Evolutionary conservation across 2,329 filamentous ascomycete genomes (phyloP).

Genomic region (Pseudocercospora crystallina): DNA sequence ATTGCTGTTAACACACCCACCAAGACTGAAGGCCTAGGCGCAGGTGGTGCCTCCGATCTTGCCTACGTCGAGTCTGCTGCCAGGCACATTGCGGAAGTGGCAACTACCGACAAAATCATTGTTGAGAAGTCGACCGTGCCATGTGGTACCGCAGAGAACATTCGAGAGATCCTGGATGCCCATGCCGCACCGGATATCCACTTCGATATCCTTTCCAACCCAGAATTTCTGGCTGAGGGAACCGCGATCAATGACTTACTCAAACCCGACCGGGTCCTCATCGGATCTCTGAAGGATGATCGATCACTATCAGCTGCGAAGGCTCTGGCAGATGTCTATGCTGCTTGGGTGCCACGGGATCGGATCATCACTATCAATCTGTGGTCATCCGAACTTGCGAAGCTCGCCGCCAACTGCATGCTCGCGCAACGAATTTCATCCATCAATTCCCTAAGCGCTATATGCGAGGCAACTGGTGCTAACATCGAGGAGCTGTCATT

Average conservation of each 20-base stretch:
- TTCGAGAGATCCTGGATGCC: slow-evolving; percentile 62
- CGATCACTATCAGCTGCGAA: slow-evolving; percentile 63
- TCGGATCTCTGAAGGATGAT: slow-evolving; percentile 65
- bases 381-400: slow-evolving; percentile 76
- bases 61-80: slow-evolving; percentile 69
- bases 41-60: slow-evolving; percentile 71
- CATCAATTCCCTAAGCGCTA: slow-evolving; percentile 78
- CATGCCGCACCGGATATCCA: slow-evolving; percentile 59
- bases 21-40: slow-evolving; percentile 68
- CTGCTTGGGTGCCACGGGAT: slow-evolving; percentile 65
- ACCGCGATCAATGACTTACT: slow-evolving; percentile 72
- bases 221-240: slow-evolving; percentile 77
- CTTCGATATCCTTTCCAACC: slow-evolving; percentile 78
- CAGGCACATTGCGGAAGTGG: slow-evolving; percentile 64
- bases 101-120: slow-evolving; percentile 67
- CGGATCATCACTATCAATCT: slow-evolving; percentile 71
- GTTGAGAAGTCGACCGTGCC: slow-evolving; percentile 83
- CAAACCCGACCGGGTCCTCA: slow-evolving; percentile 70
- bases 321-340: slow-evolving; percentile 65
- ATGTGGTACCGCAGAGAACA: slow-evolving; percentile 69
- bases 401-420: slow-evolving; percentile 77
- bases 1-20: slow-evolving; percentile 79
- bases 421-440: slow-evolving; percentile 77
- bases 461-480: slow-evolving; percentile 74
- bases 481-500: slow-evolving; percentile 71